Base-by-base conservation (phyloP, 371 early-diverging fungal genomes). In the Zychaea mexicana region DNA sequence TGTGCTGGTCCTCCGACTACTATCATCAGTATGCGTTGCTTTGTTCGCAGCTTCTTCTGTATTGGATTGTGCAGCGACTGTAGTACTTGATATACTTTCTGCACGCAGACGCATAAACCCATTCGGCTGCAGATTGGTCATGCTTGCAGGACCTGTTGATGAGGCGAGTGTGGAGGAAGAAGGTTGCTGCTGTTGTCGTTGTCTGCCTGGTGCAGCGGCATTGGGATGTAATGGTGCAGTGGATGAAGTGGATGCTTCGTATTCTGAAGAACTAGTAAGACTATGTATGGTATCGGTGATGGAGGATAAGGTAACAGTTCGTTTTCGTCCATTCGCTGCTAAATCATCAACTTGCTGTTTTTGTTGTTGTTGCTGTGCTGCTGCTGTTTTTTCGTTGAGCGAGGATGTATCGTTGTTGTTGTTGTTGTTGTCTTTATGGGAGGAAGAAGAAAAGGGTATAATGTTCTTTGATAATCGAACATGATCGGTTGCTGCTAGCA, bases 401-500 rank as follows among this genome's bases (percentile, higher is more conserved):
- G 33, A 33, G 33, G 22, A 49, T 6, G 26, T 24, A 4, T 49
- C 1, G 42, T 36, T 17, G 36, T 27, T 56, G 2, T 33, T 56
- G 22, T 17, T 15, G 42, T 17, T 15, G 42, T 12, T 42, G 17
- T 42, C n/a, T 24, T 49, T 5, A 22, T 49, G n/a, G 49, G 2
- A 42, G 42, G 36, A 36, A 10, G 36, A 36, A 15, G 36, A 42
- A 6, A 4, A 12, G 42, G 22, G 49, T 49, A 22, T 49, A 24
- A 49, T 49, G 5, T 33, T 39, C 46, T 54, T 52, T 9, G 66
- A 66, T 24, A 74, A n/a, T 12, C 64, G 69, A 22, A 68, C 66
- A 12, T 75, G 68, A 42, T 78, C 72, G 0, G 74, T 60, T 0
- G 82, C 82, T 2, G 89, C 77, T 39, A 92, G 87, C 94, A 93